Evolutionary conservation across 345 rosid genomes (phyloP).

Genomic region (Nasturtium officinale): DNA sequence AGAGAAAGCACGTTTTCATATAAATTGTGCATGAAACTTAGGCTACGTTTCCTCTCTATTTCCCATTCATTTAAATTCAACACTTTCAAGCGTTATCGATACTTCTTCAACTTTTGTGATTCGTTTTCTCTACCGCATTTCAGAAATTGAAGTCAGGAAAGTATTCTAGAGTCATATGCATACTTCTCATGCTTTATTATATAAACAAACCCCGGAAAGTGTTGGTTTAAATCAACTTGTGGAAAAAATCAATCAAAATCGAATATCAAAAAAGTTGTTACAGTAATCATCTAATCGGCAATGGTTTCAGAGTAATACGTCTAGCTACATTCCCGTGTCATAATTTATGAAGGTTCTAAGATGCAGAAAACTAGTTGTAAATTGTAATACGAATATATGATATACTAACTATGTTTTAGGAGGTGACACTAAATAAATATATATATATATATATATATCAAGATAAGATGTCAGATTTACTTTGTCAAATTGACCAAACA

Average conservation of each 20-base stretch:
- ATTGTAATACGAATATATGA: not conserved
- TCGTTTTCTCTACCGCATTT: not conserved
- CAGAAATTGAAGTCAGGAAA: not conserved
- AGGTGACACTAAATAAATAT: not conserved
- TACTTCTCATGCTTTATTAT: not conserved
- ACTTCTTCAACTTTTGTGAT: conserved; percentile 7
- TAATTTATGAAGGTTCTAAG: not conserved
- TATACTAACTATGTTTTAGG: not conserved
- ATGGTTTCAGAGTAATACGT: not conserved
- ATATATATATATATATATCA: no score
- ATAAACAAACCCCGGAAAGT: not conserved
- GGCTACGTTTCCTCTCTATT: conserved; percentile 26
- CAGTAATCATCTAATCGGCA: not conserved
- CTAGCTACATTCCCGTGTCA: not conserved
- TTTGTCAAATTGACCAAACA: not conserved
- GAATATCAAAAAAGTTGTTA: not conserved
- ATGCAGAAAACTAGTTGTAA: not conserved
- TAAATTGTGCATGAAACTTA: conserved; percentile 29
- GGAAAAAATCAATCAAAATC: not conserved
- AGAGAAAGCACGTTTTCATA: not conserved
- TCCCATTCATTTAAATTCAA: conserved; percentile 23
- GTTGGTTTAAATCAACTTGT: not conserved
- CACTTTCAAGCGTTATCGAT: not conserved
- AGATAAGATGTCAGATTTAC: not conserved
- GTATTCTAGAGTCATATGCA: not conserved